A percentile compares a stretch with the other conserved stretches of the same genome.
Evolutionary conservation across 106 monocot species (phyloP).

Genomic region (Dioscorea alata): DNA sequence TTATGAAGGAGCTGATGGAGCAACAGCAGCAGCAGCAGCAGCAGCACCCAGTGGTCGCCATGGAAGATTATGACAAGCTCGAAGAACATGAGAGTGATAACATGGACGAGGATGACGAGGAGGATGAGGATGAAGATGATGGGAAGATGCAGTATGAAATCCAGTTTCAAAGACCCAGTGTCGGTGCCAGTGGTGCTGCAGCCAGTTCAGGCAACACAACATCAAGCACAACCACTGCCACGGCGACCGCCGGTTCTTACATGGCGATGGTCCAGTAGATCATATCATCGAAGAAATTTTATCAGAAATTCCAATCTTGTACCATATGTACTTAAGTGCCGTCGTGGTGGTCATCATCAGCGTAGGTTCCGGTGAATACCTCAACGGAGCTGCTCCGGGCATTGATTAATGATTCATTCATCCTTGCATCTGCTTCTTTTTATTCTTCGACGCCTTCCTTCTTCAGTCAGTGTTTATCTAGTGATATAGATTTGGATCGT

Average conservation of each 20-base stretch:
- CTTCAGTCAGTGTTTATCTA: no score
- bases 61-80: constrained; percentile 20
- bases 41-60: neutral
- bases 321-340: constrained; percentile 23
- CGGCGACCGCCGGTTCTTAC: constrained; percentile 34
- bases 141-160: constrained; percentile 54
- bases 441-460: neutral
- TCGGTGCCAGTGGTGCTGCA: constrained; percentile 2
- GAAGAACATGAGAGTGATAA: constrained; percentile 24
- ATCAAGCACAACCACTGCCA: neutral
- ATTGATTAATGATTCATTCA: no score
- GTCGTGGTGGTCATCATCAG: no score
- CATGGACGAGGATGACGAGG: constrained; percentile 38
- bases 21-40: constrained; percentile 10
- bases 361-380: no score
- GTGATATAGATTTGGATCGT: neutral
- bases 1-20: constrained; percentile 51
- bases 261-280: constrained; percentile 51
- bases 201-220: neutral
- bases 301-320: constrained; percentile 2
- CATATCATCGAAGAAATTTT: neutral
- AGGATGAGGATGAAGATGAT: constrained; percentile 41
- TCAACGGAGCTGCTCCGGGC: neutral
- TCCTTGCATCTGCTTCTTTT: neutral
- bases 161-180: constrained; percentile 46